phyloP scores from a whole-genome alignment of 1,284 basidiomycete species.

The Athelia psychrophila region DNA sequence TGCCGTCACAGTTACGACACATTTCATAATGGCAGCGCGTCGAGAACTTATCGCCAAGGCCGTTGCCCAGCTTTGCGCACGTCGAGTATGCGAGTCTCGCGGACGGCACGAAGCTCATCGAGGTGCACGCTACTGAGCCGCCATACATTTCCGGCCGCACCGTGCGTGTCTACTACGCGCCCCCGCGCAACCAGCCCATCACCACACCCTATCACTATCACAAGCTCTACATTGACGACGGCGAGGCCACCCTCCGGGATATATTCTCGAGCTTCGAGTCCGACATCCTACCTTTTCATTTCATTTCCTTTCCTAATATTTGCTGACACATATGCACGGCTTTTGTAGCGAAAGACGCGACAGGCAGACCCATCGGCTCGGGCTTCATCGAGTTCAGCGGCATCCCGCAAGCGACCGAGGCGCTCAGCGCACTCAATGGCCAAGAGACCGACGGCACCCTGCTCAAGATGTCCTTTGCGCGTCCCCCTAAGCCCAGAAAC shows the following conservation, averaged over 20 bases:
- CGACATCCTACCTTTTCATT: background rate
- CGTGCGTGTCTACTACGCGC: constrained; percentile 36
- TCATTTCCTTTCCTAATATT: background rate
- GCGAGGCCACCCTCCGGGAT: constrained; percentile 22
- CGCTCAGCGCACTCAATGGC: constrained; percentile 27
- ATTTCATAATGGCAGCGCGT: too few species aligned
- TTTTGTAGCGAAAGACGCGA: constrained; percentile 27
- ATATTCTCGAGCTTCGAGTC: background rate
- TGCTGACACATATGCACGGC: background rate
- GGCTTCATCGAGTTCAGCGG: constrained; percentile 38
- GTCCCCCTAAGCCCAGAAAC: constrained; percentile 7
- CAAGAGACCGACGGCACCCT: constrained; percentile 15
- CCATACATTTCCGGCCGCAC: constrained; percentile 42
- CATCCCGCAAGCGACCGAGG: constrained; percentile 30
- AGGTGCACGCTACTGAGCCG: constrained; percentile 35
- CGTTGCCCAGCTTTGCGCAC: constrained; percentile 44
- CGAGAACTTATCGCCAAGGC: too few species aligned
- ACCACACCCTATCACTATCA: constrained; percentile 28
- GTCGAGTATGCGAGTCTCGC: constrained; percentile 35
- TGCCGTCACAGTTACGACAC: too few species aligned
- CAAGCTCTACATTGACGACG: constrained; percentile 35
- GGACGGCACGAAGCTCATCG: constrained; percentile 32
- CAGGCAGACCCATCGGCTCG: constrained; percentile 23
- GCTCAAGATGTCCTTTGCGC: constrained; percentile 26
- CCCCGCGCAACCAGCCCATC: constrained; percentile 1